These are phyloP conservation scores for Aspergillus cavernicola DNA, from an alignment of 495 filamentous ascomycete species.

Conservation along the genomic window DNA sequence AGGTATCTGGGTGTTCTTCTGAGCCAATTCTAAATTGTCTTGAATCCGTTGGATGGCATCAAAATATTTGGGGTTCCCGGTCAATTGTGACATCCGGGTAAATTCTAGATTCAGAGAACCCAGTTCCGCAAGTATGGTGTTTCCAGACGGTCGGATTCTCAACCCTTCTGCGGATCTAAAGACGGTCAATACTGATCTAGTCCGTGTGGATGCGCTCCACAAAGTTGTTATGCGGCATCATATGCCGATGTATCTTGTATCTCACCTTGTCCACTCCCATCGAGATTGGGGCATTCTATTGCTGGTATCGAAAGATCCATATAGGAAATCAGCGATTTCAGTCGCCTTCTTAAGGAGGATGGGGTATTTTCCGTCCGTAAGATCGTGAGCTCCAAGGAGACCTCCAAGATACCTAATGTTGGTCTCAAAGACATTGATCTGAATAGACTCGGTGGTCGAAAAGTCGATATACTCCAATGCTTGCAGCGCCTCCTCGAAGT, in stretches of 20 bases:
- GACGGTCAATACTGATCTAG: slow-evolving; percentile 11
- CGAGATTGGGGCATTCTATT: slow-evolving; percentile 82
- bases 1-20: slow-evolving; percentile 63
- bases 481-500: slow-evolving; percentile 56
- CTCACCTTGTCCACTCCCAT: slow-evolving; percentile 48
- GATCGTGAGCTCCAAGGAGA: slow-evolving; percentile 77
- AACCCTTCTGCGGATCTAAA: slow-evolving; percentile 33
- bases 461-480: slow-evolving; percentile 55
- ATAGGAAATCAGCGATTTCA: slow-evolving; percentile 84
- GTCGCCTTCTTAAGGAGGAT: slow-evolving; percentile 78
- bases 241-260: neutral
- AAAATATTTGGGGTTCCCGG: slow-evolving; percentile 79
- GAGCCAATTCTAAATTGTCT: slow-evolving; percentile 70
- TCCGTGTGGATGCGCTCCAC: neutral
- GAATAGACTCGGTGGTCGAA: slow-evolving; percentile 40
- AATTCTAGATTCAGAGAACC: slow-evolving; percentile 90
- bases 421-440: slow-evolving; percentile 81
- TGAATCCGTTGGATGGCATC: slow-evolving; percentile 90
- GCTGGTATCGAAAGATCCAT: slow-evolving; percentile 89
- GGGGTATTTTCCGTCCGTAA: slow-evolving; percentile 60
- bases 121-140: slow-evolving; percentile 69
- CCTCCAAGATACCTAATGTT: slow-evolving; percentile 86
- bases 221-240: neutral
- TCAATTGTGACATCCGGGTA: slow-evolving; percentile 87
- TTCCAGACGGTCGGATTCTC: slow-evolving; percentile 36